Evolutionary conservation across 495 filamentous ascomycete genomes (phyloP), one percentile per base, ranked within the genome.

Genomic region (Hyaloscypha finlandica): DNA sequence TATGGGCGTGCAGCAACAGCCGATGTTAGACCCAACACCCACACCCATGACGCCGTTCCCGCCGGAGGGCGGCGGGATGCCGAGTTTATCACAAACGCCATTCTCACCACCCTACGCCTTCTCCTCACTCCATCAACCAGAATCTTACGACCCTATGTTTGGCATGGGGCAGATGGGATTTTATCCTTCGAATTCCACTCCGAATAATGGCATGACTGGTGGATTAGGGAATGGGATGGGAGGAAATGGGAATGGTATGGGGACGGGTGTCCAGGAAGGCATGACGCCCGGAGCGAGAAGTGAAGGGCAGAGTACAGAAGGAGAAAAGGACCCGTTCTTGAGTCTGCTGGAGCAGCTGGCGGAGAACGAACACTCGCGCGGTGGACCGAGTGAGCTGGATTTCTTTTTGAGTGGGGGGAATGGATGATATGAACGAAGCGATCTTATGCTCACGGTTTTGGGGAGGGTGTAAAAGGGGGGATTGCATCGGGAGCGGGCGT

Each of bases 281-380:
- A 71, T 78, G 52, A 83, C 77, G 45, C 79, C 82, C 0, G 77
- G 71, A 2, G 72, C 64, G 4, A 76, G 74, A 29, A 83, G 78
- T 65, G 75, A 77, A 30, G 75, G 76, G 12, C 76, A 75, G 2
- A 80, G 80, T 63, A 70, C 76, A 66, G 14, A 80, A 80, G 69
- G 68, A 45, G 91, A 93, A 65, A 92, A 90, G 63, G 91, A 94
- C 72, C 91, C 91, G 3, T 94, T 94, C 70, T 72, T 94, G 32
- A 90, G 86, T 66, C 73, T 94, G 56, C 79, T 94, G 42, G 91
- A 94, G 73, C 91, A 93, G 78, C 77, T 94, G 64, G 90, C 90
- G 0, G 90, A 93, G 75, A 92, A 91, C 72, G 91, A 92, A 73
- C 76, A 85, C 33, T 67, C 66, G 60, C 76, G 78, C 35, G 83